These are phyloP conservation scores for Metarhizium album DNA, from an alignment of 2,329 filamentous ascomycete species.

Conservation along the genomic window DNA sequence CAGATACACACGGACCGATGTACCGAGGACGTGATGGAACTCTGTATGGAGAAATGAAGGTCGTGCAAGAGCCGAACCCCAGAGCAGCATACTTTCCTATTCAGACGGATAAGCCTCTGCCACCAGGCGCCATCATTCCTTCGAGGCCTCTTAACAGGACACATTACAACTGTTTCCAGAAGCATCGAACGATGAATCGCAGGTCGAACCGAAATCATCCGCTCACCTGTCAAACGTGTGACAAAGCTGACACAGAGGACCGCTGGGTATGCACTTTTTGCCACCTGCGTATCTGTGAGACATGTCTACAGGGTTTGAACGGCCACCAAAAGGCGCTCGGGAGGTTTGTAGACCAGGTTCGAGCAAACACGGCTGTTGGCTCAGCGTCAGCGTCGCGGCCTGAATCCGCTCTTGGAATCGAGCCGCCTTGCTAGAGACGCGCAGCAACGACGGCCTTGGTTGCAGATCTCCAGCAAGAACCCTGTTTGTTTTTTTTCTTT, in stretches of 20 bases:
- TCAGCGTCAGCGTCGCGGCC: conserved; percentile 12
- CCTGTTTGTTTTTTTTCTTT: neutral
- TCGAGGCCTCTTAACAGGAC: conserved; percentile 33
- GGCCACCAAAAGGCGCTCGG: conserved; percentile 31
- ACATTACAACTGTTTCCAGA: conserved; percentile 35
- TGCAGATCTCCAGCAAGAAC: neutral
- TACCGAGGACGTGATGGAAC: conserved; percentile 29
- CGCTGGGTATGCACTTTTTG: conserved; percentile 41
- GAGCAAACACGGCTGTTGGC: conserved; percentile 10
- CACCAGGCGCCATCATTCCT: conserved; percentile 27
- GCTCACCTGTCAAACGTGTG: conserved; percentile 43
- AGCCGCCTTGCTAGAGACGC: neutral
- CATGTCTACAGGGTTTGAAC: conserved; percentile 33
- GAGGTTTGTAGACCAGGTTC: conserved; percentile 25
- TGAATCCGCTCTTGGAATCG: conserved; percentile 10
- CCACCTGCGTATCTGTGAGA: conserved; percentile 39
- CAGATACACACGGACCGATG: conserved; percentile 22
- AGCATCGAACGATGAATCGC: conserved; percentile 37
- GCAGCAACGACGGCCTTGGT: neutral
- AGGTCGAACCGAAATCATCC: conserved; percentile 38
- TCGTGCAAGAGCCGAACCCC: conserved; percentile 22
- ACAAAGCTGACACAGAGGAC: conserved; percentile 30
- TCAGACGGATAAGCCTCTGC: conserved; percentile 16
- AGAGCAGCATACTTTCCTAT: conserved; percentile 27
- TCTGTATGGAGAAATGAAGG: conserved; percentile 30